These are phyloP conservation scores for Neofusicoccum ribis DNA, from an alignment of 2,329 filamentous ascomycete species.

Conservation along the genomic window DNA sequence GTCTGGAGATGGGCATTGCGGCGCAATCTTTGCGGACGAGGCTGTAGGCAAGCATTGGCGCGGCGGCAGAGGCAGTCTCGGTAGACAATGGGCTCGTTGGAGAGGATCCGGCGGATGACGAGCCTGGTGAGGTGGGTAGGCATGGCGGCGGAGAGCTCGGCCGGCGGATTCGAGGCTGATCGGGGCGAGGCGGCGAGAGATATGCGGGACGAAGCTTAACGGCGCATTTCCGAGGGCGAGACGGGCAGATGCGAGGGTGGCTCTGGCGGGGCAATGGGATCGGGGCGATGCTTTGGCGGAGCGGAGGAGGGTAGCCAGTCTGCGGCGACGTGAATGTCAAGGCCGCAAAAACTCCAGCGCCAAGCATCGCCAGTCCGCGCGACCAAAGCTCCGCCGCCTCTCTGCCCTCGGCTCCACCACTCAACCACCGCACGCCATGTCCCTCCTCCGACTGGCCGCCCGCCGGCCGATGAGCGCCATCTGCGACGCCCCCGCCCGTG, in stretches of 20 bases:
- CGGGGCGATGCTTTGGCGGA: neutral
- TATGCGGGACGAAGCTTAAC: neutral
- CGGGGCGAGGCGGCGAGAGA: neutral
- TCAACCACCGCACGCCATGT: neutral
- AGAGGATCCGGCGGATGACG: constrained; percentile 59
- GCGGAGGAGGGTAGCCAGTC: neutral
- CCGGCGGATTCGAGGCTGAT: neutral
- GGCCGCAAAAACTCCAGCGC: constrained; percentile 16
- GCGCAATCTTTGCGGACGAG: constrained; percentile 33
- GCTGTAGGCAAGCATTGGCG: constrained; percentile 24
- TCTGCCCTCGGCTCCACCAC: neutral
- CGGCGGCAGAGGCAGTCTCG: constrained; percentile 45
- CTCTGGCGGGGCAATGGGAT: neutral
- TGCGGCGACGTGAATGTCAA: neutral
- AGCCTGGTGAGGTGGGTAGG: constrained; percentile 61
- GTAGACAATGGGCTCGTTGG: constrained; percentile 50
- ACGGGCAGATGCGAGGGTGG: neutral
- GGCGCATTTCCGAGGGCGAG: neutral
- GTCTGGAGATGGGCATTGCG: constrained; percentile 35
- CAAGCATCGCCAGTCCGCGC: constrained; percentile 6
- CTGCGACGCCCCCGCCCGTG: neutral
- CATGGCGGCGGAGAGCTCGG: constrained; percentile 43
- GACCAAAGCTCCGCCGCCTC: neutral
- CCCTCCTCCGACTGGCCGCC: neutral
- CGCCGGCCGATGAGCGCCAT: neutral